Evolutionary conservation across 257 asterid species (phyloP).

Genomic region (Nicotiana noctiflora): DNA sequence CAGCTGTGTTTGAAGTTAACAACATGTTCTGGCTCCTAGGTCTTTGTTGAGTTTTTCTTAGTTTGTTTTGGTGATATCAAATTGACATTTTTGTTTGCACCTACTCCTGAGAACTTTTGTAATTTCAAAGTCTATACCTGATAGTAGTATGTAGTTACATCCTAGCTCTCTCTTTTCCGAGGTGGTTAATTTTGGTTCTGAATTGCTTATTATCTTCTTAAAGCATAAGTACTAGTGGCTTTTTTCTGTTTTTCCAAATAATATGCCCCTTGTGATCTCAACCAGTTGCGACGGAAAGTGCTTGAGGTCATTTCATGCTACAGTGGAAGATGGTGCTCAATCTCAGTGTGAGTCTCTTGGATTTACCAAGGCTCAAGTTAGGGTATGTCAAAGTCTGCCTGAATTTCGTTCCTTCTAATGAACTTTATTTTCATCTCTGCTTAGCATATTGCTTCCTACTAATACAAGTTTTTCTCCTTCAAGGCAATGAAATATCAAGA

Average conservation of each 20-base stretch:
- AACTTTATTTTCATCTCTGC: background rate
- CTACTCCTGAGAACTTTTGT: background rate
- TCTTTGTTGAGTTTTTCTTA: background rate
- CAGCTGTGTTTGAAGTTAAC: too few species aligned
- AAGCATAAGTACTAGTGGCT: background rate
- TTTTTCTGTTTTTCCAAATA: background rate
- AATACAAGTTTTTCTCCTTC: background rate
- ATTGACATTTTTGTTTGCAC: background rate
- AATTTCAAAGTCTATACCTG: background rate
- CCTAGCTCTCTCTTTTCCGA: background rate
- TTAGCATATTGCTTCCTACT: background rate
- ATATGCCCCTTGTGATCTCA: slow-evolving; percentile 1
- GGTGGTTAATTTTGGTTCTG: background rate
- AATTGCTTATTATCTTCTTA: background rate
- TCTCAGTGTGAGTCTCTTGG: slow-evolving; percentile 60
- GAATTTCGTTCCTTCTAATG: background rate
- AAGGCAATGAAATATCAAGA: slow-evolving; percentile 37
- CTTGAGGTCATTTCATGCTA: slow-evolving; percentile 86
- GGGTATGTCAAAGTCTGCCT: slow-evolving; percentile 29
- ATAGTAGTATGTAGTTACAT: background rate
- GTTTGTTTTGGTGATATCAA: background rate
- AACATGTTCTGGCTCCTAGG: too few species aligned
- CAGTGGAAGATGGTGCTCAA: slow-evolving; percentile 47
- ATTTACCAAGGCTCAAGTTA: slow-evolving; percentile 39
- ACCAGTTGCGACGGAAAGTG: slow-evolving; percentile 87